A percentile compares a stretch with the other conserved stretches of the same genome.
phyloP scores from a whole-genome alignment of 345 rosid genomes.

The Microcos paniculata region DNA sequence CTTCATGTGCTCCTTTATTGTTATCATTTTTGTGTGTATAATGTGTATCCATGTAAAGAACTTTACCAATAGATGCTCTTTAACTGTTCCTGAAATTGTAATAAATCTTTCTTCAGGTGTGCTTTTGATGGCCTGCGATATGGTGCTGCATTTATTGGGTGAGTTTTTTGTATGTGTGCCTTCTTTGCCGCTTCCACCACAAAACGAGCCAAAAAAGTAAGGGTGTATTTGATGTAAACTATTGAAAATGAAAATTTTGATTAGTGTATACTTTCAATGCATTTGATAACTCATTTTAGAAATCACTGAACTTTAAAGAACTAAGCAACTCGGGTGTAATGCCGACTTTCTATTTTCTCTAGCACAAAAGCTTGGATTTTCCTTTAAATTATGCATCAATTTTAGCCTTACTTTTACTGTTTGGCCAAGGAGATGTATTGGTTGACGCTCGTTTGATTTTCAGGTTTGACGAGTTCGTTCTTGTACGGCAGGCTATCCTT shows the following conservation, averaged over 20 bases:
- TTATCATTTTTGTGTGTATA: background rate
- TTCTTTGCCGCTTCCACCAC: constrained; percentile 1
- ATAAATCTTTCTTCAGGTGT: constrained; percentile 52
- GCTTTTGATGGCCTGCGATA: constrained; percentile 97
- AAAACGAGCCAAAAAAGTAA: background rate
- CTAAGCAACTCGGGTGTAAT: background rate
- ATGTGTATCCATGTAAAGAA: background rate
- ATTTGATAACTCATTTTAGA: too few relatives aligned
- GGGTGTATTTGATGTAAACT: too few relatives aligned
- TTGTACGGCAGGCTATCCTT: constrained; percentile 86
- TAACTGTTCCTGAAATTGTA: constrained; percentile 1
- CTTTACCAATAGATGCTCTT: background rate
- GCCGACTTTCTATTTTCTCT: background rate
- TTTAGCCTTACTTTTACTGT: background rate
- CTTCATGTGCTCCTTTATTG: background rate
- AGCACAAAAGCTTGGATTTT: background rate
- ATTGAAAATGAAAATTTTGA: too few relatives aligned
- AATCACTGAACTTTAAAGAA: too few relatives aligned
- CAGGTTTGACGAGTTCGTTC: constrained; percentile 94
- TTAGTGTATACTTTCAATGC: too few relatives aligned
- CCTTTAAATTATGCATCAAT: background rate
- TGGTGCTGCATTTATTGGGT: constrained; percentile 97
- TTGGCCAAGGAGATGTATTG: background rate
- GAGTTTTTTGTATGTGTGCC: constrained; percentile 25
- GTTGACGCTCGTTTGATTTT: constrained; percentile 16